phyloP scores from a whole-genome alignment of 2,329 filamentous ascomycete species.

The Sarocladium brachiariae region DNA sequence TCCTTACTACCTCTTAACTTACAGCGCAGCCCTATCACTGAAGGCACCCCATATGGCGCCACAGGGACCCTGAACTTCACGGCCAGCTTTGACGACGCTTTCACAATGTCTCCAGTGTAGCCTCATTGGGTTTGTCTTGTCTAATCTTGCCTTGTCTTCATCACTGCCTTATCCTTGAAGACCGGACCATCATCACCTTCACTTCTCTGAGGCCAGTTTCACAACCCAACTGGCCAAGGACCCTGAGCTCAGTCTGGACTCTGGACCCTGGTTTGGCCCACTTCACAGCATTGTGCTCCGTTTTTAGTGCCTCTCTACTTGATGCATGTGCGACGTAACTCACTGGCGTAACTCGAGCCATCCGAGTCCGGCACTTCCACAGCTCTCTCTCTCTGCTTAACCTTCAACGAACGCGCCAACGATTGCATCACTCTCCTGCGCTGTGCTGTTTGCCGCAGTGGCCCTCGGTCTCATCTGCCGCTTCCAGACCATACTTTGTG shows the following conservation, averaged over 20 bases:
- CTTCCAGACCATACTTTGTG: not conserved
- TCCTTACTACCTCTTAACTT: too few species aligned
- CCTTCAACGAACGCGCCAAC: slow-evolving; percentile 1
- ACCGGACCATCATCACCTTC: too few species aligned
- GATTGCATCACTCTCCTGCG: slow-evolving; percentile 1
- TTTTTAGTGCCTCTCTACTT: not conserved
- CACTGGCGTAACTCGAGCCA: not conserved
- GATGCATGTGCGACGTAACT: not conserved
- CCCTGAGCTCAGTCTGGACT: not conserved
- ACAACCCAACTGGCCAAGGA: too few species aligned
- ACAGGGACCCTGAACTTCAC: too few species aligned
- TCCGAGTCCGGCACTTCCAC: not conserved
- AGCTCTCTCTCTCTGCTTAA: slow-evolving; percentile 1
- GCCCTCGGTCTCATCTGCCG: not conserved
- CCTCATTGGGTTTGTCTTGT: too few species aligned
- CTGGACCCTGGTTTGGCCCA: slow-evolving; percentile 5
- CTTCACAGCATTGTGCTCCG: not conserved
- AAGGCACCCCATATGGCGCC: too few species aligned
- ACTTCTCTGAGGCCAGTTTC: too few species aligned
- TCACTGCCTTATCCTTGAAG: too few species aligned
- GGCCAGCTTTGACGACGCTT: too few species aligned
- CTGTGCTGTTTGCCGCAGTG: not conserved
- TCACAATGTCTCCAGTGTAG: too few species aligned
- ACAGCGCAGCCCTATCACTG: too few species aligned
- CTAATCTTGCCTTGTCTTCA: too few species aligned